Percentiles rank a stretch among this genome's conserved stretches.
phyloP scores from a whole-genome alignment of 2,329 filamentous ascomycete genomes.

The Tolypocladium sp. region DNA sequence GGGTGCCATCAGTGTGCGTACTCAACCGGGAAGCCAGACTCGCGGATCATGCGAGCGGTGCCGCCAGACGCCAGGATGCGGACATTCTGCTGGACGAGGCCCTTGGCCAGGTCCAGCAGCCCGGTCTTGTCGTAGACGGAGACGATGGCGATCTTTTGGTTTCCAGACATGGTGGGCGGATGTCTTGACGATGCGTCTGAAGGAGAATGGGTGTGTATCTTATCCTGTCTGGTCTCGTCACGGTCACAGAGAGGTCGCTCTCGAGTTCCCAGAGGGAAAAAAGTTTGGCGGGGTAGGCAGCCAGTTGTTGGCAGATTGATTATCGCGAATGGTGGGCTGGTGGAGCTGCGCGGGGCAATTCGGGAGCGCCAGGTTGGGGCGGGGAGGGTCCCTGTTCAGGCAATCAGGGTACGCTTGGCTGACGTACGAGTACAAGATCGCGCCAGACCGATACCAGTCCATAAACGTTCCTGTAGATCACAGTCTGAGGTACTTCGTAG shows the following conservation, averaged over 20 bases:
- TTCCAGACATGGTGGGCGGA: slow-evolving; percentile 22
- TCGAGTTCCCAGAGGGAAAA: background rate
- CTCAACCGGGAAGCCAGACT: slow-evolving; percentile 93
- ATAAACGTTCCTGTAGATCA: too few species aligned
- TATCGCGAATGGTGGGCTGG: background rate
- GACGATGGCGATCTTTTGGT: slow-evolving; percentile 71
- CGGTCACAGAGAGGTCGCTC: background rate
- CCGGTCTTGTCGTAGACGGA: slow-evolving; percentile 99
- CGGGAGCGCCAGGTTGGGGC: background rate
- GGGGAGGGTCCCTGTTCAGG: background rate
- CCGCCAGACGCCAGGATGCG: slow-evolving; percentile 90
- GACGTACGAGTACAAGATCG: too few species aligned
- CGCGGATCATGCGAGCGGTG: slow-evolving; percentile 91
- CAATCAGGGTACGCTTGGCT: too few species aligned
- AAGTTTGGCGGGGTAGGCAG: background rate
- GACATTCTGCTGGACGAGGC: slow-evolving; percentile 79
- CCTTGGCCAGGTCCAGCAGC: slow-evolving; percentile 84
- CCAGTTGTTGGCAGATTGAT: background rate
- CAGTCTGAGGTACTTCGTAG: too few species aligned
- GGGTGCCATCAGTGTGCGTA: slow-evolving; percentile 33
- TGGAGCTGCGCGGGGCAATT: slow-evolving; percentile 2
- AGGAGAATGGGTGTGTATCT: background rate
- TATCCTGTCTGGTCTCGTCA: background rate
- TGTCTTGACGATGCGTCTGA: background rate
- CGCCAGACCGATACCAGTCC: too few species aligned